A percentile compares a stretch with the other conserved stretches of the same genome.
Evolutionary conservation across 2,329 filamentous ascomycete genomes (phyloP).

Genomic region (Bipolaris cookei): DNA sequence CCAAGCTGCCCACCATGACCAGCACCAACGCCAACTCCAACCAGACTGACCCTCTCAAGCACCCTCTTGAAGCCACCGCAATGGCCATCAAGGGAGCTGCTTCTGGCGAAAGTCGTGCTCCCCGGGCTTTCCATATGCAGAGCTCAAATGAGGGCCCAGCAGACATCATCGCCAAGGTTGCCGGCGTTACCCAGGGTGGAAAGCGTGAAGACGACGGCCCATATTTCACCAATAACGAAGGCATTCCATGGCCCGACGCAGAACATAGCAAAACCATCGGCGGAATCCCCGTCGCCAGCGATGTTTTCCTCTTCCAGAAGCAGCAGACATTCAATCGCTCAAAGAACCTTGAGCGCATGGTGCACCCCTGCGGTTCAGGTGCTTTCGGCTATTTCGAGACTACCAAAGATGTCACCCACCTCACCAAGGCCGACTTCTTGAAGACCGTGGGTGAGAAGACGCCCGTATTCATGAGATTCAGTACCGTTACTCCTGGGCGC

Average conservation of each 20-base stretch:
- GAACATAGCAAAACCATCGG: constrained; percentile 61
- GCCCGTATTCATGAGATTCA: constrained; percentile 54
- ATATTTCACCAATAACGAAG: constrained; percentile 64
- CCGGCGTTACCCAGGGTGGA: constrained; percentile 54
- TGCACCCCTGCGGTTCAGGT: constrained; percentile 52
- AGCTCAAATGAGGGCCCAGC: constrained; percentile 60
- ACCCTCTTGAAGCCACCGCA: constrained; percentile 53
- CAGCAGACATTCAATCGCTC: constrained; percentile 64
- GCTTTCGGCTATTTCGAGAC: constrained; percentile 57
- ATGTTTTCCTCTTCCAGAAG: constrained; percentile 61
- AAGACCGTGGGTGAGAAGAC: constrained; percentile 51
- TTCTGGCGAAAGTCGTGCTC: constrained; percentile 47
- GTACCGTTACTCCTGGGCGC: constrained; percentile 53
- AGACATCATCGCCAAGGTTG: constrained; percentile 59
- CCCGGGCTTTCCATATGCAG: constrained; percentile 28
- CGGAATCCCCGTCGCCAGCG: constrained; percentile 59
- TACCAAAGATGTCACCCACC: constrained; percentile 48
- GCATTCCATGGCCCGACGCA: constrained; percentile 59
- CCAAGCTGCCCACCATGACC: constrained; percentile 20
- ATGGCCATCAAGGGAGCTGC: constrained; percentile 50
- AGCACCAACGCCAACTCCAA: constrained; percentile 41
- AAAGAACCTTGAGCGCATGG: constrained; percentile 57
- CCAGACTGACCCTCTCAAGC: constrained; percentile 44
- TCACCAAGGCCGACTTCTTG: constrained; percentile 54
- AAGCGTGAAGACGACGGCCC: constrained; percentile 58